phyloP scores from a whole-genome alignment of 2,329 filamentous ascomycete species.

The Scopulariopsis brevicaulis region DNA sequence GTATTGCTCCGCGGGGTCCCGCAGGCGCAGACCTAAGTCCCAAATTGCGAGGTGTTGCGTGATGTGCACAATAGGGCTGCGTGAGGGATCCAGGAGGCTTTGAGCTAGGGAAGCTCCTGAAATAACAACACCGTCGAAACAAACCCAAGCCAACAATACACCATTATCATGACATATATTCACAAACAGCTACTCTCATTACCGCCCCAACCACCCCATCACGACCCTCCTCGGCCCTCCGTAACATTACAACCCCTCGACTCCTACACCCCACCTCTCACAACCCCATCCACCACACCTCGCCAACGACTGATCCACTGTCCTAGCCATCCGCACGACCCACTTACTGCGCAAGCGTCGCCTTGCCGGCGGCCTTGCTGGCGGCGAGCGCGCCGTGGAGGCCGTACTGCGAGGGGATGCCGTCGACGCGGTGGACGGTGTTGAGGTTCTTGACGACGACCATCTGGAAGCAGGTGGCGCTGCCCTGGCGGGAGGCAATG shows the following conservation, averaged over 20 bases:
- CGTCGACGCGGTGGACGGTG: constrained; percentile 70
- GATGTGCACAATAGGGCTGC: too few relatives aligned
- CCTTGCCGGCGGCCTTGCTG: constrained; percentile 10
- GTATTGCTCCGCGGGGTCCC: too few relatives aligned
- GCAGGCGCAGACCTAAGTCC: too few relatives aligned
- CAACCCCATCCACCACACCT: not conserved
- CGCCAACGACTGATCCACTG: not conserved
- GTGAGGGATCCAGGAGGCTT: too few relatives aligned
- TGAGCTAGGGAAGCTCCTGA: too few relatives aligned
- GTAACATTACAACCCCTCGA: not conserved
- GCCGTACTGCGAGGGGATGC: constrained; percentile 56
- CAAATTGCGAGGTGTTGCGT: too few relatives aligned
- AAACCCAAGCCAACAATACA: too few relatives aligned
- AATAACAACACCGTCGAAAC: too few relatives aligned
- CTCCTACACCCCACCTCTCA: not conserved
- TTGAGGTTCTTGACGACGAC: constrained; percentile 85
- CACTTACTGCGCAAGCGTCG: constrained; percentile 1
- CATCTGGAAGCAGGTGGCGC: constrained; percentile 80
- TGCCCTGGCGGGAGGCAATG: constrained; percentile 74
- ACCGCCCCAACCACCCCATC: not conserved
- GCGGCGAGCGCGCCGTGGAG: constrained; percentile 47
- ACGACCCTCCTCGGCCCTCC: not conserved
- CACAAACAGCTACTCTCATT: not conserved
- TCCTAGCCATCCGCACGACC: not conserved
- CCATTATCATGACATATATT: not conserved